These are phyloP conservation scores for Penicillium sp. DNA, from an alignment of 2,329 filamentous ascomycete genomes.

Conservation along the genomic window DNA sequence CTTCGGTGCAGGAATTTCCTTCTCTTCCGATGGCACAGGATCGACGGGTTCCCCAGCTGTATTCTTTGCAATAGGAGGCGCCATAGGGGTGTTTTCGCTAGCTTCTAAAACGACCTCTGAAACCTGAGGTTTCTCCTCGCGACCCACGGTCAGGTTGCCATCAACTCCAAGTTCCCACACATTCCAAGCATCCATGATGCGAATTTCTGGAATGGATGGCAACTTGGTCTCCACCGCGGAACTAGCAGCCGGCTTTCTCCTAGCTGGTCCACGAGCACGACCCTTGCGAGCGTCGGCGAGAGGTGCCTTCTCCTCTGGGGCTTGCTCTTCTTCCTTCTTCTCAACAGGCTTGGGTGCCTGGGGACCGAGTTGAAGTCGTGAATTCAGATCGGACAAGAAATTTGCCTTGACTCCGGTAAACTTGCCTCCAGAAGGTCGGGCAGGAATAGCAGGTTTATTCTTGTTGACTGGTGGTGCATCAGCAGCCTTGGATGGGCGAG, in stretches of 20 bases:
- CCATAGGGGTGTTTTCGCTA: constrained; percentile 19
- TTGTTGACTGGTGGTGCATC: constrained; percentile 50
- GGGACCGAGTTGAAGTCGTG: constrained; percentile 81
- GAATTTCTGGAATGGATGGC: constrained; percentile 34
- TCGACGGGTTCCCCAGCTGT: constrained; percentile 32
- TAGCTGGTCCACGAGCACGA: constrained; percentile 79
- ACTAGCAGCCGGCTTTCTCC: constrained; percentile 64
- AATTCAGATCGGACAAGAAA: constrained; percentile 91
- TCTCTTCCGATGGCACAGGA: constrained; percentile 17
- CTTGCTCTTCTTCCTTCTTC: constrained; percentile 53
- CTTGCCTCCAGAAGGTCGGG: constrained; percentile 74
- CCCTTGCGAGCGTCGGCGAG: constrained; percentile 85
- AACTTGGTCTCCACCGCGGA: constrained; percentile 28
- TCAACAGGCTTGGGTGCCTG: constrained; percentile 72
- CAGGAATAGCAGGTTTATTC: constrained; percentile 78
- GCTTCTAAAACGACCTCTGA: constrained; percentile 5
- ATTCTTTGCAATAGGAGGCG: constrained; percentile 31
- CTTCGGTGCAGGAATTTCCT: constrained; percentile 1
- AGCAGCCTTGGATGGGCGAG: constrained; percentile 56
- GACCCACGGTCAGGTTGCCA: constrained; percentile 24
- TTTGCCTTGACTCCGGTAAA: constrained; percentile 87
- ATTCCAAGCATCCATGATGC: constrained; percentile 37
- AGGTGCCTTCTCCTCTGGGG: constrained; percentile 68
- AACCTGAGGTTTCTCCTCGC: constrained; percentile 12
- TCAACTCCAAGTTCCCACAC: constrained; percentile 36